These are phyloP conservation scores for Kwoniella botswanensis DNA, from an alignment of 768 basidiomycete genomes.

Conservation along the genomic window DNA sequence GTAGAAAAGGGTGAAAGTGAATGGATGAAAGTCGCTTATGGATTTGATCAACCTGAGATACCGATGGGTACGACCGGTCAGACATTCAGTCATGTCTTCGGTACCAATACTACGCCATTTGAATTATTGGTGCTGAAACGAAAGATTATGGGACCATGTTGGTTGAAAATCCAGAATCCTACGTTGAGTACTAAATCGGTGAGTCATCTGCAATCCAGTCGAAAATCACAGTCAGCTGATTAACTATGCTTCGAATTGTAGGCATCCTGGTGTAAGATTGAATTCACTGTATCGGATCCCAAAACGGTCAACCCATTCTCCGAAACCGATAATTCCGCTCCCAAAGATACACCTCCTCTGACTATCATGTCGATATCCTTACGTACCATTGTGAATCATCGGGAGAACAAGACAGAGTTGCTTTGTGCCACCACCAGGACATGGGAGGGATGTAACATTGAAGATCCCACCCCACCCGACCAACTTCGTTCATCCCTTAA, in stretches of 20 bases:
- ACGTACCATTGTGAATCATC: conserved; percentile 90
- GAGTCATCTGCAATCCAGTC: conserved; percentile 46
- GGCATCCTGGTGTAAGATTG: conserved; percentile 97
- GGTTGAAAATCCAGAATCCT: conserved; percentile 83
- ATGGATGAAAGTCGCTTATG: conserved; percentile 94
- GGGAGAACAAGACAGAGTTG: conserved; percentile 90
- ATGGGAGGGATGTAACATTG: conserved; percentile 79
- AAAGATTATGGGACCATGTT: conserved; percentile 99
- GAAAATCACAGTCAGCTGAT: background rate
- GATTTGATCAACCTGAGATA: conserved; percentile 78
- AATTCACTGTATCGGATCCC: conserved; percentile 79
- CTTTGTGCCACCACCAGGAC: conserved; percentile 82
- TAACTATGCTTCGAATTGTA: conserved; percentile 49
- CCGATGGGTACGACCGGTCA: conserved; percentile 75
- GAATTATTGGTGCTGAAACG: conserved; percentile 91
- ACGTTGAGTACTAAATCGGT: conserved; percentile 79
- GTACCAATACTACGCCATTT: conserved; percentile 89
- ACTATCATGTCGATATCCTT: conserved; percentile 87
- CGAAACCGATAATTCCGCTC: conserved; percentile 71
- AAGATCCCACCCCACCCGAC: conserved; percentile 90
- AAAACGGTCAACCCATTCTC: conserved; percentile 85
- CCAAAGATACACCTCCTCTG: conserved; percentile 82
- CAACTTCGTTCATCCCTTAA: conserved; percentile 78
- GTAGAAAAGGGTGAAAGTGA: conserved; percentile 75
- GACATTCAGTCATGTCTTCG: conserved; percentile 85